Base-by-base conservation (phyloP, 495 filamentous ascomycete species). In the Pyrenopolyporus hunteri region DNA sequence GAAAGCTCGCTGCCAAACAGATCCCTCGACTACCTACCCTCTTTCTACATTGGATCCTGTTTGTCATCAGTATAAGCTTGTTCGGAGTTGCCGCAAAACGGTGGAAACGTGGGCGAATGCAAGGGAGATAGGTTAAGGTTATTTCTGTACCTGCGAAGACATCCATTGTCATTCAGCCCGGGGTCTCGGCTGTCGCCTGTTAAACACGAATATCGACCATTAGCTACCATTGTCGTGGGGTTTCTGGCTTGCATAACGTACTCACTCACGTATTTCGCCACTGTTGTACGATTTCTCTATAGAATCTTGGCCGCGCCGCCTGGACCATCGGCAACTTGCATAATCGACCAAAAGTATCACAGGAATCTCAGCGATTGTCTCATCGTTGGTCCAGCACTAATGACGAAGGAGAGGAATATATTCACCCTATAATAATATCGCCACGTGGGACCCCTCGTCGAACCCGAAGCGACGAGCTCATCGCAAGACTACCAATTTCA, bases 241-340 rank as follows among this genome's bases (percentile, higher is more conserved):
- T 22, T 23, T 17, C 37, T 47, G 51, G 44, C 49, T 58, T 49
- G 39, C 10, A 13, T 29, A 20, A 58, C 23, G 25, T 43, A 47
- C 44, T 37, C 40, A 57, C 53, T 16, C 52, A 42, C 23, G 22
- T 11, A 32, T 14, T 37, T 63, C 53, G 59, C 47, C 49, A 59
- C 33, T 37, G 14, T 48, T 44, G 64, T 58, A 48, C 51, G 36
- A 67, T 48, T 26, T 23, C 47, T 48, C 45, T 13, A 52, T 55
- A 46, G 51, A 49, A 36, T 23, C 6, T 35, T 57, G 53, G n/a
- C 50, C 23, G 53, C 63, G 17, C 43, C 36, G 52, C 64, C 19
- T 46, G 28, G 50, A 42, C 42, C 25, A 9, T 37, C 64, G 58
- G 64, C 29, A 37, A 44, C 64, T 35, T 67, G 59, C 63, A 66